phyloP scores from a whole-genome alignment of 1,284 basidiomycete genomes.

The Uromyces viciae-fabae region DNA sequence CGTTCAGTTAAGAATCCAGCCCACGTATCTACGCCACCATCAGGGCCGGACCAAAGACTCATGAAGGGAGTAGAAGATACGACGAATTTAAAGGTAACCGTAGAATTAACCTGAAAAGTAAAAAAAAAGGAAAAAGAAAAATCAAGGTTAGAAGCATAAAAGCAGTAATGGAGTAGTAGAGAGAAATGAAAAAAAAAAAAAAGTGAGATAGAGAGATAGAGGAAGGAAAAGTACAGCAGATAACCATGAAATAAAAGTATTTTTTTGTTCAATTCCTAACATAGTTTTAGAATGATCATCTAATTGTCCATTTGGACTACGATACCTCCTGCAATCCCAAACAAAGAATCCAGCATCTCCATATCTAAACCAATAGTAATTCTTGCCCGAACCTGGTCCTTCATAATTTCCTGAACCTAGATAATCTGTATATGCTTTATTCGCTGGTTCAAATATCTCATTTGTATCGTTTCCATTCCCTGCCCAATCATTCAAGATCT shows the following conservation, averaged over 20 bases:
- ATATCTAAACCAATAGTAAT: slow-evolving; percentile 48
- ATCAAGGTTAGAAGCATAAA: no score
- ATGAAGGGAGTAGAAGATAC: slow-evolving; percentile 74
- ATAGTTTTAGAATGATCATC: slow-evolving; percentile 61
- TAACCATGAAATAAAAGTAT: slow-evolving; percentile 67
- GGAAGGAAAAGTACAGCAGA: slow-evolving; percentile 57
- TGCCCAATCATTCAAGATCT: slow-evolving; percentile 66
- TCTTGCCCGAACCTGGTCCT: slow-evolving; percentile 37
- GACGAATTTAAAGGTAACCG: slow-evolving; percentile 76
- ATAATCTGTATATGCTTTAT: slow-evolving; percentile 38
- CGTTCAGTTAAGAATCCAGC: slow-evolving; percentile 67
- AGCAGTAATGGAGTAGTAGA: no score
- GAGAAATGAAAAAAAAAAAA: not conserved
- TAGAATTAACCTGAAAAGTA: slow-evolving; percentile 64
- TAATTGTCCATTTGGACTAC: slow-evolving; percentile 50
- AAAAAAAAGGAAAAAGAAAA: slow-evolving; percentile 3
- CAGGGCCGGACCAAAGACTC: slow-evolving; percentile 66
- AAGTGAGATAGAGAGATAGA: slow-evolving; percentile 7
- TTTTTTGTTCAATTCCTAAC: slow-evolving; percentile 68
- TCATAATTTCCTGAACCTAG: slow-evolving; percentile 34
- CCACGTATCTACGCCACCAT: slow-evolving; percentile 64
- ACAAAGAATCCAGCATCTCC: slow-evolving; percentile 35
- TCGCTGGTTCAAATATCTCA: slow-evolving; percentile 54
- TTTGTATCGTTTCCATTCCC: slow-evolving; percentile 62
- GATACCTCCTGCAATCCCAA: slow-evolving; percentile 47